phyloP scores from a whole-genome alignment of 306 rosid species.

The Ammopiptanthus mongolicus region DNA sequence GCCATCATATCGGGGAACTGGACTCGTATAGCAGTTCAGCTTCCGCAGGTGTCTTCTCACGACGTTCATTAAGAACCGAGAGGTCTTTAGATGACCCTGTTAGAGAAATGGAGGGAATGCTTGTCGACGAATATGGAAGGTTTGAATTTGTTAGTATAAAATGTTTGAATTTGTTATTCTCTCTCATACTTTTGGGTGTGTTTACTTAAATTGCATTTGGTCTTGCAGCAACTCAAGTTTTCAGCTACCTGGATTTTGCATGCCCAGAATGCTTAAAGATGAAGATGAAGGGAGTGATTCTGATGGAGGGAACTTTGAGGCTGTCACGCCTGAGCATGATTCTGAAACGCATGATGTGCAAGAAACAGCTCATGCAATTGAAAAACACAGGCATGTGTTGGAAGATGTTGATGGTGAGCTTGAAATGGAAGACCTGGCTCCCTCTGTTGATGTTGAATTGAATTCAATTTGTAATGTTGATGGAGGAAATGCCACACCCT shows the following conservation, averaged over 20 bases:
- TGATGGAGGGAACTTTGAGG: slow-evolving; percentile 83
- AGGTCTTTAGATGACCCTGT: slow-evolving; percentile 94
- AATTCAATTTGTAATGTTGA: slow-evolving; percentile 40
- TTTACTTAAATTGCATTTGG: slow-evolving; percentile 17
- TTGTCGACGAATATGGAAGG: slow-evolving; percentile 99
- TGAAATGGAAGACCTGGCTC: slow-evolving; percentile 99
- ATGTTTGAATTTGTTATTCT: neutral
- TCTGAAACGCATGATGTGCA: slow-evolving; percentile 45
- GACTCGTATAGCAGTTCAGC: slow-evolving; percentile 45
- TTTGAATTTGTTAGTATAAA: slow-evolving; percentile 35
- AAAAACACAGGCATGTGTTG: slow-evolving; percentile 74
- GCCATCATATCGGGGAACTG: slow-evolving; percentile 79
- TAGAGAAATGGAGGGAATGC: slow-evolving; percentile 99
- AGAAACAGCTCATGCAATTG: slow-evolving; percentile 37
- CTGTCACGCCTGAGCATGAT: slow-evolving; percentile 78
- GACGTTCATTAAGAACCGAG: slow-evolving; percentile 88
- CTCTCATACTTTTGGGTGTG: neutral
- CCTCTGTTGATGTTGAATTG: slow-evolving; percentile 63
- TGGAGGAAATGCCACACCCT: slow-evolving; percentile 28
- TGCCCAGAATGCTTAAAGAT: slow-evolving; percentile 77
- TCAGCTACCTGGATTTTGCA: slow-evolving; percentile 88
- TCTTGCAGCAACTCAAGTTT: slow-evolving; percentile 88
- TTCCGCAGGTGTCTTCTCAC: slow-evolving; percentile 61
- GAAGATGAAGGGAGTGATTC: slow-evolving; percentile 92
- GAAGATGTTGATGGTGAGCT: slow-evolving; percentile 99